A percentile compares a stretch with the other conserved stretches of the same genome.
These are phyloP conservation scores for Amaranthus cruentus DNA, from an alignment of 148 eudicot genomes.

Conservation along the genomic window DNA sequence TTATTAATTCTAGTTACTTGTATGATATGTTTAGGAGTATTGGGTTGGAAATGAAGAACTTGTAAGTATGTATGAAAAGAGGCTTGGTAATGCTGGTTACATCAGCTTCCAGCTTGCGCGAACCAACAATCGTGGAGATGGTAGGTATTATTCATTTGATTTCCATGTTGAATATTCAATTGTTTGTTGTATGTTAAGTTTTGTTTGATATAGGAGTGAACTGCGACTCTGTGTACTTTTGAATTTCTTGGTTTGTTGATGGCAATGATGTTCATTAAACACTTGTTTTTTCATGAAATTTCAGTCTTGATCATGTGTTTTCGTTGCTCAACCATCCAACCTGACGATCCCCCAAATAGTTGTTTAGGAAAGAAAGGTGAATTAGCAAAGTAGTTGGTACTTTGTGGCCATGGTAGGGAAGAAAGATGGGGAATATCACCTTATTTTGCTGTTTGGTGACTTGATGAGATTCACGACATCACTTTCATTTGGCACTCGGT, in stretches of 20 bases:
- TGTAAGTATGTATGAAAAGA: slow-evolving; percentile 77
- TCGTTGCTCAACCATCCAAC: neutral
- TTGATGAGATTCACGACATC: slow-evolving; percentile 20
- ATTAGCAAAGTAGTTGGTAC: neutral
- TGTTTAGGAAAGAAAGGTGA: neutral
- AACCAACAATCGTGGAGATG: slow-evolving; percentile 96
- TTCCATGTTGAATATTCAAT: neutral
- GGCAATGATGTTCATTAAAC: neutral
- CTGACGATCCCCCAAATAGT: neutral
- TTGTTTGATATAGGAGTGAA: too few relatives aligned
- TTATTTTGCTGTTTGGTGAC: slow-evolving; percentile 9
- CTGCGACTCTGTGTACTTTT: neutral
- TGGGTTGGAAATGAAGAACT: slow-evolving; percentile 99
- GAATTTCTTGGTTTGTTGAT: neutral
- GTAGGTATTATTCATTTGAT: slow-evolving; percentile 32
- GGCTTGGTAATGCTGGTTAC: slow-evolving; percentile 94
- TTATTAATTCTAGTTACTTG: slow-evolving; percentile 16
- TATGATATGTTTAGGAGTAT: slow-evolving; percentile 58
- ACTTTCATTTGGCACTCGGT: slow-evolving; percentile 18
- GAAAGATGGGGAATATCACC: slow-evolving; percentile 4
- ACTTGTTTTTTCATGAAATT: neutral
- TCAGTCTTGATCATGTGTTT: neutral
- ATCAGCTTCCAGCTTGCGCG: slow-evolving; percentile 75
- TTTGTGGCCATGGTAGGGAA: neutral
- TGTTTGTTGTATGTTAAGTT: neutral